These are phyloP conservation scores for Ascochyta rabiei DNA, from an alignment of 2,329 filamentous ascomycete genomes.

Conservation along the genomic window DNA sequence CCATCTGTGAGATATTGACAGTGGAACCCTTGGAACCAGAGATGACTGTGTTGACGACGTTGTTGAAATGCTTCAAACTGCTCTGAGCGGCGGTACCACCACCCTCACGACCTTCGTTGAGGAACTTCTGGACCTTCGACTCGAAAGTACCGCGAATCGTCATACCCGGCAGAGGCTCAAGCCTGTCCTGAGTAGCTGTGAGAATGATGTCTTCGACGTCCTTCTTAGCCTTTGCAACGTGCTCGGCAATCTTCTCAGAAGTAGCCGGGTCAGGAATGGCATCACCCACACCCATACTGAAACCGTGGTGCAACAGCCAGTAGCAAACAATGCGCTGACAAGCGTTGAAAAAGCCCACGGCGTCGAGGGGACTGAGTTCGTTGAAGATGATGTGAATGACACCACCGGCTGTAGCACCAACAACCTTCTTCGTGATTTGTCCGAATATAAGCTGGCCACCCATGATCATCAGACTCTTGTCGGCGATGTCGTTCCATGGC, in stretches of 20 bases:
- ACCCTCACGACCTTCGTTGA: slow-evolving; percentile 95
- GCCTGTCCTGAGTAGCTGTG: slow-evolving; percentile 80
- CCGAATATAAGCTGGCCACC: slow-evolving; percentile 90
- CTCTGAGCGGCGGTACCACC: slow-evolving; percentile 91
- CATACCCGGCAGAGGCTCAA: slow-evolving; percentile 97
- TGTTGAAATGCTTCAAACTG: slow-evolving; percentile 94
- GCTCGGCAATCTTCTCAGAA: slow-evolving; percentile 81
- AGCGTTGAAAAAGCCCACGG: slow-evolving; percentile 95
- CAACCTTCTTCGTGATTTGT: slow-evolving; percentile 88
- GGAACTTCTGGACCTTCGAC: slow-evolving; percentile 89
- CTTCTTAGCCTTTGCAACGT: slow-evolving; percentile 80
- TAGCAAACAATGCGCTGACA: slow-evolving; percentile 94
- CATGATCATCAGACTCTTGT: slow-evolving; percentile 82
- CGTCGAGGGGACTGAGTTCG: slow-evolving; percentile 82
- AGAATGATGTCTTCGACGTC: slow-evolving; percentile 78
- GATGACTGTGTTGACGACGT: slow-evolving; percentile 92
- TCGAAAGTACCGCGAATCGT: slow-evolving; percentile 98
- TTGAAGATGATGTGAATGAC: slow-evolving; percentile 97
- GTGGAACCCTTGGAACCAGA: slow-evolving; percentile 98
- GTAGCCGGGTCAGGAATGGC: slow-evolving; percentile 90
- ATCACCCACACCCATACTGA: slow-evolving; percentile 98
- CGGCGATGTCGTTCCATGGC: slow-evolving; percentile 68
- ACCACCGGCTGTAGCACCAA: slow-evolving; percentile 88
- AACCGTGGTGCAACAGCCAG: slow-evolving; percentile 94
- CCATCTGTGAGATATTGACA: slow-evolving; percentile 99